Base-by-base conservation (phyloP, 2,329 filamentous ascomycete genomes). In the Fusarium avenaceum region DNA sequence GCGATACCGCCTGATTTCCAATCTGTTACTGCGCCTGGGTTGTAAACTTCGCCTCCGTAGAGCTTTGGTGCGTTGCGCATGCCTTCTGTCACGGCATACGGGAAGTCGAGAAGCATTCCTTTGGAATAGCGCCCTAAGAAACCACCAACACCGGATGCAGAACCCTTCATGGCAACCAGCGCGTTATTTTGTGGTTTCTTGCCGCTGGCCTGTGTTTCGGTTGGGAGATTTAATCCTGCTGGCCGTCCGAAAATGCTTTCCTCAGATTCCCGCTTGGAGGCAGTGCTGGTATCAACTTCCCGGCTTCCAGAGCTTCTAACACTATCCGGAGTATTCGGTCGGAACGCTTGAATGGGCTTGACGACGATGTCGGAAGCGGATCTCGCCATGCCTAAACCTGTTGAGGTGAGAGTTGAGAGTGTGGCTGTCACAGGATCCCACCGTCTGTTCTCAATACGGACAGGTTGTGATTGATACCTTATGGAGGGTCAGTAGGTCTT, bases 371-470 rank as follows among this genome's bases (percentile, higher is more conserved):
- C 63, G 3, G 69, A 39, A 0, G 69, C 51, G 5, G 71, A 68
- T 0, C 43, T 67, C 0, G 53, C 53, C 62, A 73, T 49, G 0
- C 65, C 66, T 0, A 57, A 24, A 6, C 51, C 22, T 0, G 60
- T 72, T 3, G 68, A 46, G 6, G 56, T 28, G 22, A 72, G 38
- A 0, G 63, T 48, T 1, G 69, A 66, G 0, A 57, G 30, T 0
- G 55, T 48, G 4, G 66, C 68, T 0, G 69, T 69, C 2, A 71
- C 4, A 2, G 69, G 70, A 33, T 73, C 71, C 69, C 64, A 73
- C 1, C 71, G 53, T 0, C 45, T 32, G 9, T 72, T 63, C 5
- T 66, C 24, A 1, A 73, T 73, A 38, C 63, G 33, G 0, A 61
- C 38, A n/a, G 69, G 33, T 3, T 72, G 20, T 0, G 39, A 4